Conservation (phyloP, 23 red algal species). For the Gracilaria vermiculophylla region DNA sequence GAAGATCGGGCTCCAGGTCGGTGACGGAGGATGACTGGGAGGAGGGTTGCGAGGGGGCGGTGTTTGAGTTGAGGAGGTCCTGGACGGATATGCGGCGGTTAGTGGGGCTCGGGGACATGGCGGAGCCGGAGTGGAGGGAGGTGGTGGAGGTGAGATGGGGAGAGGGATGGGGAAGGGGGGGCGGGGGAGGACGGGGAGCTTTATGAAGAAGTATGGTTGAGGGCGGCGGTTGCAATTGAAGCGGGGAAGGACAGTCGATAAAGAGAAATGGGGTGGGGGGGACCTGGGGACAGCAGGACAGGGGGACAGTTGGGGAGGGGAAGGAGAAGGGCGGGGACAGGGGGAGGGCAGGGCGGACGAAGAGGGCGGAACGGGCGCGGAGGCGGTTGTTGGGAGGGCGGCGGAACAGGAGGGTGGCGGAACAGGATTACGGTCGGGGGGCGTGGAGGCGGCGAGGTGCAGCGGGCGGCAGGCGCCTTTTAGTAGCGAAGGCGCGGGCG, state of each 20-base stretch:
- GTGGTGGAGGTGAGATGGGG: background rate
- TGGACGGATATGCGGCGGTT: constrained; percentile 43
- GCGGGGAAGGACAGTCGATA: background rate
- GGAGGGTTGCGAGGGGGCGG: background rate
- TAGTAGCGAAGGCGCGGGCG: background rate
- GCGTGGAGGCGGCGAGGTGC: background rate
- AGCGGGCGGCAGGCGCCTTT: background rate
- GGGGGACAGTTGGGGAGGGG: background rate
- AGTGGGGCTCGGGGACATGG: constrained; percentile 10
- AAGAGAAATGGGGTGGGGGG: background rate
- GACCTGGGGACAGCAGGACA: background rate
- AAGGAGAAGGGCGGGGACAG: background rate
- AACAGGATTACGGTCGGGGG: too few species aligned
- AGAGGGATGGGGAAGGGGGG: background rate
- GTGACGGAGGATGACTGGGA: background rate
- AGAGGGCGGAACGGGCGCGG: background rate
- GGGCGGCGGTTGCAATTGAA: too few species aligned
- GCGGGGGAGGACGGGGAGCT: background rate
- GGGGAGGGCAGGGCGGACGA: background rate
- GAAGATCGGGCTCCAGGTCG: background rate
- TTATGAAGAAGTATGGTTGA: background rate
- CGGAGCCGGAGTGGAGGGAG: background rate
- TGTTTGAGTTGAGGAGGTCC: constrained; percentile 16
- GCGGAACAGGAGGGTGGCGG: too few species aligned
- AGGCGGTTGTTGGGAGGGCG: background rate